Conservation (phyloP, 1,139 yeast genomes). For the Hyphopichia pseudoburtonii region DNA sequence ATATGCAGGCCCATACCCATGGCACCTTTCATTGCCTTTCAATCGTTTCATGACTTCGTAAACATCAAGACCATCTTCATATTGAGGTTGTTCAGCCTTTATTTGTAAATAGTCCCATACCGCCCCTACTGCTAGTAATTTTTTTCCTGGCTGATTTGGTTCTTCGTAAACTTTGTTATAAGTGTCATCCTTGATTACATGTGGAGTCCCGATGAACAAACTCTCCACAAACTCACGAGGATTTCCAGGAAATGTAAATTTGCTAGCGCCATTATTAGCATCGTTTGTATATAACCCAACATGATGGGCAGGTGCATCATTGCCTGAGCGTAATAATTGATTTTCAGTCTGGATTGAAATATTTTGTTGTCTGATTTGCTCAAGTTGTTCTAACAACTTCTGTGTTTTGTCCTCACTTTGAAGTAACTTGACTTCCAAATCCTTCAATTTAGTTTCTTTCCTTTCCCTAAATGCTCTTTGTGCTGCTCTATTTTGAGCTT, state of each 20-base stretch:
- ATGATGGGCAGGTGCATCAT: slow-evolving; percentile 14
- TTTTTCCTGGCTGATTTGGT: slow-evolving; percentile 36
- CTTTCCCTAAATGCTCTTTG: slow-evolving; percentile 89
- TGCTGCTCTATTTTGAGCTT: slow-evolving; percentile 86
- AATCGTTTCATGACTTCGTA: slow-evolving; percentile 55
- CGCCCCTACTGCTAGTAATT: slow-evolving; percentile 70
- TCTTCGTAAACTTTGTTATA: slow-evolving; percentile 34
- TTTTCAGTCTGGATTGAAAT: slow-evolving; percentile 59
- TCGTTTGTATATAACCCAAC: neutral
- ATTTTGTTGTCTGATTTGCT: slow-evolving; percentile 52
- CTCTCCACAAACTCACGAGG: slow-evolving; percentile 36
- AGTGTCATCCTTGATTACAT: slow-evolving; percentile 16
- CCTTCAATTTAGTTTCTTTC: slow-evolving; percentile 71
- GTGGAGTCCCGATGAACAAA: slow-evolving; percentile 25
- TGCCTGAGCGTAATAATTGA: slow-evolving; percentile 36
- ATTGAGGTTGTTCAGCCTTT: slow-evolving; percentile 42
- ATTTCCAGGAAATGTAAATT: slow-evolving; percentile 36
- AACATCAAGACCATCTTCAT: slow-evolving; percentile 55
- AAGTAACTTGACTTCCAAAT: slow-evolving; percentile 58
- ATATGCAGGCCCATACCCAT: slow-evolving; percentile 84
- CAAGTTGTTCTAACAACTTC: slow-evolving; percentile 52
- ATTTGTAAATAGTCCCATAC: slow-evolving; percentile 75
- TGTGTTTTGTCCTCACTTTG: slow-evolving; percentile 62
- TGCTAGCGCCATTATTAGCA: neutral
- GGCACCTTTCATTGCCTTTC: slow-evolving; percentile 71